Evolutionary conservation across 345 rosid genomes (phyloP), one percentile per base, ranked within the genome.

Genomic region (Aurinia saxatilis): DNA sequence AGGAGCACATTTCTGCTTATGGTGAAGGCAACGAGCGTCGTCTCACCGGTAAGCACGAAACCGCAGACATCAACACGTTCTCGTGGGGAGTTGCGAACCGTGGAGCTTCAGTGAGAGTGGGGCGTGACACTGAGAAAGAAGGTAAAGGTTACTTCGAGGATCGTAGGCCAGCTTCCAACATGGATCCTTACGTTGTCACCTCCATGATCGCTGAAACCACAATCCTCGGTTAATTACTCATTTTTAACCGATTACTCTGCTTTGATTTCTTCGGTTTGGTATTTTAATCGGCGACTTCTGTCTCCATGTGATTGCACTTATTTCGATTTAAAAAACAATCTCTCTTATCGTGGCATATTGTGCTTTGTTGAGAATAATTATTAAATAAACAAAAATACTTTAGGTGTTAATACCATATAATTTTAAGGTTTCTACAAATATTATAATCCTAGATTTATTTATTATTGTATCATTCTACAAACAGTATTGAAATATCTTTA

Each of bases 11-110:
- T 60, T 72, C 91, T 38, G 91, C 93, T 2, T 92, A 92, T 14
- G 93, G 98, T 3, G 95, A 92, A 69, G 98, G 95, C 59, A 92
- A 89, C 5, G 96, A 89, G 60, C 82, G 91, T 13, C 83, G 96
- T 37, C 81, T 92, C 53, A 92, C 96, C 0, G 95, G 96, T 10
- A 55, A 38, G 41, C 95, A 87, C 16, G 93, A 89, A 58, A 87
- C 95, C 1, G 91, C 98, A 6, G 81, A 82, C 64, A 85, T 89
- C 62, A 80, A 87, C 76, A 80, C 78, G 5, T 91, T 91, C 81
- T 50, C 56, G 40, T 85, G 90, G 95, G 90, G 96, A 53, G 88
- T 85, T 0, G 90, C 88, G 1, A 75, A 85, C 80, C 82, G 90
- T 8, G 86, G 92, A 18, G 84, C 96, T 1, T 88, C 90, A 3